Evolutionary conservation across 768 basidiomycete genomes (phyloP), one percentile per base, ranked within the genome.

Genomic region (Suillus brevipes): DNA sequence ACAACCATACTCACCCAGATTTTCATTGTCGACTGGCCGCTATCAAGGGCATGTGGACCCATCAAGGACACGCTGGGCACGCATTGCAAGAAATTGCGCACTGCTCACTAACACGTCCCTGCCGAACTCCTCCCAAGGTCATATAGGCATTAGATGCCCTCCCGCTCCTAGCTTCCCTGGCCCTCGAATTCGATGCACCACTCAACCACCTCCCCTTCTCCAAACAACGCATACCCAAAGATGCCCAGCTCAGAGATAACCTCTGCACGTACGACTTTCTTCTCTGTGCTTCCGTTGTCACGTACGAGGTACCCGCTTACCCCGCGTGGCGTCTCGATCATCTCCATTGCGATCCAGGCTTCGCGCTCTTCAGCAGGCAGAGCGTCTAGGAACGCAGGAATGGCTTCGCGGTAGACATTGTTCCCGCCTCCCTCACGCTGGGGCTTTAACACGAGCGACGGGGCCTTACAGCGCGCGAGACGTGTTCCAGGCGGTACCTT

Each of bases 401-500:
- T 97, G 57, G 88, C 87, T 3, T 80, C 80, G 66, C 91, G 91
- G 78, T 98, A 99, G 31, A 99, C 84, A 70, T 99, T 99, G 71
- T 98, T 97, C 9, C 97, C 97, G 1, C 97, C 97, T 2, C 97
- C 97, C 80, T 99, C 97, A n/a, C 96, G 85, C 75, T 99, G 97
- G 0, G 97, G 97, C 75, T 99, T 99, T 57, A 99, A 83, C 2
- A 99, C 97, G 34, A 95, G 85, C 7, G 82, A 78, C 7, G 78
- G 73, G 0, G 88, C 82, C 16, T 79, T 49, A 6, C 28, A 37
- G 36, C 68, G 71, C 3, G 75, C 74, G 16, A 70, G 64, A 0
- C 64, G 58, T 53, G 58, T 72, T 31, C 75, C 75, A 14, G 66
- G 47, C 0, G 74, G 70, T 55, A 71, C 74, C 12, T 13, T 59